Evolutionary conservation across 2,329 filamentous ascomycete genomes (phyloP).

Genomic region (Xylariaceae sp.): DNA sequence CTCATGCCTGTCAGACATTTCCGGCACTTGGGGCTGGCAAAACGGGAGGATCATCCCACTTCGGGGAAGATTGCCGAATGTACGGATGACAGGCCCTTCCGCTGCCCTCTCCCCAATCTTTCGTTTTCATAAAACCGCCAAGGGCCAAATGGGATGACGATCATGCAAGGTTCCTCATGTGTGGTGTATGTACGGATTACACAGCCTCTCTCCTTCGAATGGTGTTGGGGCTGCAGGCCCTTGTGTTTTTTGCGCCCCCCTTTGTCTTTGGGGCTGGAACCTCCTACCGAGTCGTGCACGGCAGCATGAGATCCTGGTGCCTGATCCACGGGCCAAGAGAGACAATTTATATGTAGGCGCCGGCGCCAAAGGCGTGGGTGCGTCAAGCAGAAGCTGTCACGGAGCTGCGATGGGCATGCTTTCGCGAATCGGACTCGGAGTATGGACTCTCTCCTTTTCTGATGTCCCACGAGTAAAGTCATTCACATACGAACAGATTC

Average conservation of each 20-base stretch:
- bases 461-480: constrained; percentile 9
- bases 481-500: background rate
- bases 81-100: background rate
- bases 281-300: constrained; percentile 9
- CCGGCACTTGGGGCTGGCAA: background rate
- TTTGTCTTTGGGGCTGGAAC: constrained; percentile 2
- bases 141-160: background rate
- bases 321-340: constrained; percentile 7
- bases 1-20: background rate
- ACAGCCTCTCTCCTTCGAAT: constrained; percentile 1
- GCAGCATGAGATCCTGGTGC: constrained; percentile 8
- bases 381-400: constrained; percentile 3
- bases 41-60: background rate
- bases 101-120: no score
- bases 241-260: background rate
- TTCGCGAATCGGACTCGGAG: background rate
- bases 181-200: constrained; percentile 7
- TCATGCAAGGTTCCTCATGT: constrained; percentile 5
- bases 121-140: background rate
- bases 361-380: constrained; percentile 14
- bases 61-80: background rate
- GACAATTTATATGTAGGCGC: constrained; percentile 10
- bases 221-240: constrained; percentile 8
- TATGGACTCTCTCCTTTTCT: constrained; percentile 1
- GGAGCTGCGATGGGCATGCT: constrained; percentile 7